These are phyloP conservation scores for Solanum microdontum DNA, from an alignment of 257 asterid genomes.

Conservation along the genomic window DNA sequence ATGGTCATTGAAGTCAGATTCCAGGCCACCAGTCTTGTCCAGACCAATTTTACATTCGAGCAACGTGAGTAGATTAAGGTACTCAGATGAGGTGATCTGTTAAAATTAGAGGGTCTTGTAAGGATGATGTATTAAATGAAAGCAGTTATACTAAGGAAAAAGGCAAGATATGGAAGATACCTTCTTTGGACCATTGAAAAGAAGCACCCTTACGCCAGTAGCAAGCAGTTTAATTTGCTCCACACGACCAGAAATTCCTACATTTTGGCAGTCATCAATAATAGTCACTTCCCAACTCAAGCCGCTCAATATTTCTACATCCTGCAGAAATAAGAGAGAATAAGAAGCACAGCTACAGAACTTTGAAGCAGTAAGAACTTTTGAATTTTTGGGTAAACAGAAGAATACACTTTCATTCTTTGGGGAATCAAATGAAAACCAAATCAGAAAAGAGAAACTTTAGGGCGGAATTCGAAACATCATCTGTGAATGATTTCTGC, in stretches of 20 bases:
- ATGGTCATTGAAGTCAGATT: conserved; percentile 29
- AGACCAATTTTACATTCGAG: conserved; percentile 29
- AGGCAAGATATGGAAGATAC: conserved; percentile 16
- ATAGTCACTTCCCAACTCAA: conserved; percentile 49
- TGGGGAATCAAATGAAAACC: neutral
- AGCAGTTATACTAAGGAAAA: neutral
- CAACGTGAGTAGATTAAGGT: conserved; percentile 35
- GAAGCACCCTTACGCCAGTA: conserved; percentile 36
- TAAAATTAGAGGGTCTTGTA: conserved; percentile 4
- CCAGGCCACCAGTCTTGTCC: conserved; percentile 29
- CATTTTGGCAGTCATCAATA: conserved; percentile 41
- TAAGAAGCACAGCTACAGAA: neutral
- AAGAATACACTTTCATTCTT: neutral
- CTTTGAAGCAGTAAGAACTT: neutral
- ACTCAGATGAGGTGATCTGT: conserved; percentile 45
- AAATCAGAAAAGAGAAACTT: neutral
- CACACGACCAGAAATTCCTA: conserved; percentile 14
- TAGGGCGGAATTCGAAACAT: neutral
- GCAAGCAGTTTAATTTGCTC: conserved; percentile 37
- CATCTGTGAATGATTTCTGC: neutral
- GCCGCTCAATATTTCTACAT: conserved; percentile 26
- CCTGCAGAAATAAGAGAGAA: conserved; percentile 33
- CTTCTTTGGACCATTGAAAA: conserved; percentile 39
- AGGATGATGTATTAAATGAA: neutral
- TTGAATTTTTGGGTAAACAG: neutral